Evolutionary conservation across 768 basidiomycete genomes (phyloP).

Genomic region (Suillus subluteus): DNA sequence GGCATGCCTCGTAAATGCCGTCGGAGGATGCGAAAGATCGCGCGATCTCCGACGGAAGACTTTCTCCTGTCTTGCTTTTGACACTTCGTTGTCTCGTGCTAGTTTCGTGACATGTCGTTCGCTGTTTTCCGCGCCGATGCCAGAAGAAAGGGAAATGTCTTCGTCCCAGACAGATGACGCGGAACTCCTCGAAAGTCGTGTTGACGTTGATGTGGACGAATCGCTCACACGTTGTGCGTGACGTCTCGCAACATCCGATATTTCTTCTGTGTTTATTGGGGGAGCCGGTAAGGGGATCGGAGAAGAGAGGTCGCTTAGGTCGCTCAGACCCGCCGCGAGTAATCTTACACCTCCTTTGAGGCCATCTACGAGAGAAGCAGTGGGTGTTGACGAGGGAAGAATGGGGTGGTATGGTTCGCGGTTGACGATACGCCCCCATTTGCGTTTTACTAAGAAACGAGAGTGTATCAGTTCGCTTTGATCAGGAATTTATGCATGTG

Average conservation of each 20-base stretch:
- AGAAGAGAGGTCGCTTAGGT: constrained; percentile 30
- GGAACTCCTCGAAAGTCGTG: constrained; percentile 49
- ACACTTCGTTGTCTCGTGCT: constrained; percentile 29
- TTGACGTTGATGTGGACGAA: constrained; percentile 35
- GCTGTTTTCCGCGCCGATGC: constrained; percentile 17
- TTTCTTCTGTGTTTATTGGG: constrained; percentile 22
- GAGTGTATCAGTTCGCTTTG: neutral
- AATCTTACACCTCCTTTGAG: constrained; percentile 69
- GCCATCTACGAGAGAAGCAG: constrained; percentile 53
- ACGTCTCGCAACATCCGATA: constrained; percentile 21
- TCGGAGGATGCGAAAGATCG: constrained; percentile 16
- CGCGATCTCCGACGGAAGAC: constrained; percentile 33
- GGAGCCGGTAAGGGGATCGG: constrained; percentile 18
- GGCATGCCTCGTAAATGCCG: constrained; percentile 8
- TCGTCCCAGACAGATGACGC: constrained; percentile 48
- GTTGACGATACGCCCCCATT: constrained; percentile 82
- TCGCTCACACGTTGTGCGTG: constrained; percentile 20
- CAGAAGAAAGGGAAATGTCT: constrained; percentile 16
- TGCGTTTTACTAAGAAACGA: constrained; percentile 62
- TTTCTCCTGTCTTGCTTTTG: constrained; percentile 14
- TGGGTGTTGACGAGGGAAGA: neutral
- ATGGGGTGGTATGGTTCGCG: constrained; percentile 31
- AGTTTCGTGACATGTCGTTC: constrained; percentile 17
- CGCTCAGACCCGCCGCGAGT: constrained; percentile 50
- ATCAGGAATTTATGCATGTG: neutral